Conservation (phyloP, 305 asterid species). For the Withania somnifera region DNA sequence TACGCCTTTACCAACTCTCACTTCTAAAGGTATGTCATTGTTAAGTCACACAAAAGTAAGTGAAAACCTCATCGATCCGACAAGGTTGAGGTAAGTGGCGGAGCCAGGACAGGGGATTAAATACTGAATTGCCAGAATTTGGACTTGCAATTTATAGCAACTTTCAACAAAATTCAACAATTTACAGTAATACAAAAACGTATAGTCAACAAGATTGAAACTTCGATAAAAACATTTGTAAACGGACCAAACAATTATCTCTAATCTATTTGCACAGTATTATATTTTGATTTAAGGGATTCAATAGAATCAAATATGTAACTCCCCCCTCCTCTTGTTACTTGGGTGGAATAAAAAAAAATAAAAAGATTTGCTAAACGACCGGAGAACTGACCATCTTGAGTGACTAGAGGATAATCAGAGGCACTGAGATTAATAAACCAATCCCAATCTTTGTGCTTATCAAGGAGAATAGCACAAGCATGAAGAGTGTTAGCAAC, state of each 20-base stretch:
- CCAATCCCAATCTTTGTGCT: slow-evolving; percentile 22
- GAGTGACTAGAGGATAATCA: slow-evolving; percentile 29
- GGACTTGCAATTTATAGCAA: neutral
- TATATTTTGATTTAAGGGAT: neutral
- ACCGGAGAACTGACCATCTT: slow-evolving; percentile 13
- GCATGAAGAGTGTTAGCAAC: slow-evolving; percentile 24
- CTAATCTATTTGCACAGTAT: neutral
- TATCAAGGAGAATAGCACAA: slow-evolving; percentile 18
- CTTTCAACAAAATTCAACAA: neutral
- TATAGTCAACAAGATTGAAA: neutral
- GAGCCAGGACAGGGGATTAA: neutral
- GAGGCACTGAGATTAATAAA: slow-evolving; percentile 25
- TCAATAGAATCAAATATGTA: too few relatives aligned
- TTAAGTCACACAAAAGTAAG: neutral
- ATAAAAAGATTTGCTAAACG: neutral
- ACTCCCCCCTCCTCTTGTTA: too few relatives aligned
- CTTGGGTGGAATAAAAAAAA: neutral
- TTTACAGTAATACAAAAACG: neutral
- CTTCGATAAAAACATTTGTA: neutral
- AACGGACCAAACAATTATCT: neutral
- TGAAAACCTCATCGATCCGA: neutral
- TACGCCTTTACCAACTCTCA: too few relatives aligned
- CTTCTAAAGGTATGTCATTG: neutral
- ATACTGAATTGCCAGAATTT: neutral
- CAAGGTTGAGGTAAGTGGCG: neutral